phyloP scores from a whole-genome alignment of 331 rosid genomes.

The Malus hybrid region DNA sequence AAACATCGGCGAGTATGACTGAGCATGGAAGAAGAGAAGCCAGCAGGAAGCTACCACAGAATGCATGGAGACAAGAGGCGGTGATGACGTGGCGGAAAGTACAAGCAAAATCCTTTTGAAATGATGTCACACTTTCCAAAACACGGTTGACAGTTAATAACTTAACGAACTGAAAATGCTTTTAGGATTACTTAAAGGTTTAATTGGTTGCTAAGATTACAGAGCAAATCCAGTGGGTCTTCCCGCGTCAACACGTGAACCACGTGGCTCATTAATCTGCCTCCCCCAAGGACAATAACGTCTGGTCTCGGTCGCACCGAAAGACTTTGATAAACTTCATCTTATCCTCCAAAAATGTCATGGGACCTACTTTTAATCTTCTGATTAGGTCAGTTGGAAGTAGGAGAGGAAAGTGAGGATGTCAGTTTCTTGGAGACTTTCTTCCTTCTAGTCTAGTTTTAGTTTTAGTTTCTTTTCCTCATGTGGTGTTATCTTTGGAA shows the following conservation, averaged over 20 bases:
- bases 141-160: constrained; percentile 58
- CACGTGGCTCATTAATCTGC: constrained; percentile 3
- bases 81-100: constrained; percentile 10
- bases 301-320: background rate
- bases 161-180: constrained; percentile 10
- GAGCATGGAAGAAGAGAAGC: background rate
- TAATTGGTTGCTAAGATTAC: background rate
- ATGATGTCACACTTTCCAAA: constrained; percentile 33
- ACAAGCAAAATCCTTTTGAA: background rate
- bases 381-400: background rate
- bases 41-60: background rate
- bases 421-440: background rate
- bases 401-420: constrained; percentile 1
- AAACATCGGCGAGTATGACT: too few relatives aligned
- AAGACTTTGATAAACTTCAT: background rate
- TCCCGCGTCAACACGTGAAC: constrained; percentile 57
- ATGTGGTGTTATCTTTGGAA: too few relatives aligned
- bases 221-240: background rate
- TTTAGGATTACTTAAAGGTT: too few relatives aligned
- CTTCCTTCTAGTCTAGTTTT: too few relatives aligned
- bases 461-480: too few relatives aligned
- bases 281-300: background rate
- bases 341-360: background rate
- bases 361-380: background rate
- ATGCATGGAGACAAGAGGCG: background rate